Percentiles rank a stretch among this genome's conserved stretches.
Evolutionary conservation across 192 early-diverging fungal species (phyloP).

Genomic region (Coemansia sp.): DNA sequence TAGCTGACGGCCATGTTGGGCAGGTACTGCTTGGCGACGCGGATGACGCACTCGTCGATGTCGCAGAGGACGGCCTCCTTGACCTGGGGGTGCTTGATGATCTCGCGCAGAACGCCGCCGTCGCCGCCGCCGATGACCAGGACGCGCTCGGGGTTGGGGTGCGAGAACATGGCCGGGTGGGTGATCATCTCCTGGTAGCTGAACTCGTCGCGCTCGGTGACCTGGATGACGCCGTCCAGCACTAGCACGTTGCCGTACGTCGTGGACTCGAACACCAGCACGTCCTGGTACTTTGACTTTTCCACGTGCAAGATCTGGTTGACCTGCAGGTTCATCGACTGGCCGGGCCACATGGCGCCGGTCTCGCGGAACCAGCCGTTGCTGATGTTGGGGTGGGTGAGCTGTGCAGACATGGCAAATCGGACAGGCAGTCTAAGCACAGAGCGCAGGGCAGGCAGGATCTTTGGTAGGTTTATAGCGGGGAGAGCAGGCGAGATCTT

Average conservation of each 20-base stretch:
- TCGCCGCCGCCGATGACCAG: conserved; percentile 99
- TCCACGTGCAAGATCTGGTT: conserved; percentile 92
- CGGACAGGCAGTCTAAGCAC: too few species aligned
- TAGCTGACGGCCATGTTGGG: conserved; percentile 92
- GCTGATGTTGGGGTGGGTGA: conserved; percentile 85
- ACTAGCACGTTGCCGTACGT: conserved; percentile 96
- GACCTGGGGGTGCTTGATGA: conserved; percentile 93
- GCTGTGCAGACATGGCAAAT: conserved; percentile 26
- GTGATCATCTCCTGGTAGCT: conserved; percentile 99
- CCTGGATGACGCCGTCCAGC: conserved; percentile 96
- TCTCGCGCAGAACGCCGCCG: conserved; percentile 96
- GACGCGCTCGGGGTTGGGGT: conserved; percentile 92
- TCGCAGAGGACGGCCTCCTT: conserved; percentile 91
- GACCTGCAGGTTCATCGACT: conserved; percentile 95
- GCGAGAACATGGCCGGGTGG: conserved; percentile 88
- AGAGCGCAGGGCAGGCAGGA: too few species aligned
- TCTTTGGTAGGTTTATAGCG: too few species aligned
- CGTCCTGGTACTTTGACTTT: conserved; percentile 94
- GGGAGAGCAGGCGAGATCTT: neutral
- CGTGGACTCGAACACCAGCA: conserved; percentile 93
- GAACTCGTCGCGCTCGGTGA: conserved; percentile 98
- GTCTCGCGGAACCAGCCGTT: conserved; percentile 98
- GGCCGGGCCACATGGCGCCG: conserved; percentile 94
- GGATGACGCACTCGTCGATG: conserved; percentile 93
- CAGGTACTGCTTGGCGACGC: conserved; percentile 88